Evolutionary conservation across 306 rosid species (phyloP).

Genomic region (Senna tora): DNA sequence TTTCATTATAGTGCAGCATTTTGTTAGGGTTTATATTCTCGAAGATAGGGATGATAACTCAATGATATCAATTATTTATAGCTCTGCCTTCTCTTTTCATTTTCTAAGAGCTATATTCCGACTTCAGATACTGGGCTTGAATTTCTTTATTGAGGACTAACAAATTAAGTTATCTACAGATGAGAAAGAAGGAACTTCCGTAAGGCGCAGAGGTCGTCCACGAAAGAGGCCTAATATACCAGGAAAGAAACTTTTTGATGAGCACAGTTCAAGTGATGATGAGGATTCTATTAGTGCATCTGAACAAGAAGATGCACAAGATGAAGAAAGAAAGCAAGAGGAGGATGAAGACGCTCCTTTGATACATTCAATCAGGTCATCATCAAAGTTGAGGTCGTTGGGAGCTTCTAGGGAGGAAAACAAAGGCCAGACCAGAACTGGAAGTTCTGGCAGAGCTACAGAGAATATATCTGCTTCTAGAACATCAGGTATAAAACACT

Average conservation of each 20-base stretch:
- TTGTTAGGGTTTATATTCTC: slow-evolving; percentile 1
- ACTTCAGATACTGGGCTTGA: slow-evolving; percentile 24
- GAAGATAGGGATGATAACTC: background rate
- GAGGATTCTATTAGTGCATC: slow-evolving; percentile 90
- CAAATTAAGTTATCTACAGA: slow-evolving; percentile 52
- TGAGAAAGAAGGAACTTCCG: slow-evolving; percentile 73
- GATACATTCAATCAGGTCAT: slow-evolving; percentile 72
- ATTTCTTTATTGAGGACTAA: slow-evolving; percentile 26
- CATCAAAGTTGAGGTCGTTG: slow-evolving; percentile 77
- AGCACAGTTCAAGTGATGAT: slow-evolving; percentile 78
- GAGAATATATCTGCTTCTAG: slow-evolving; percentile 60
- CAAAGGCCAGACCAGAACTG: slow-evolving; percentile 48
- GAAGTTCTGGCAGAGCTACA: slow-evolving; percentile 48
- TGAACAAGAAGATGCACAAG: slow-evolving; percentile 68
- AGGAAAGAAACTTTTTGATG: slow-evolving; percentile 90
- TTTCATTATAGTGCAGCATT: slow-evolving; percentile 13
- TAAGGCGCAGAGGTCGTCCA: slow-evolving; percentile 90
- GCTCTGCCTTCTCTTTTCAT: background rate
- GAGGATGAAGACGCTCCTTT: slow-evolving; percentile 83
- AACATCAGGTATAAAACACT: slow-evolving; percentile 52
- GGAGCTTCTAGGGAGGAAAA: slow-evolving; percentile 69
- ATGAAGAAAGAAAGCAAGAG: slow-evolving; percentile 62
- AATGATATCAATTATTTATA: background rate
- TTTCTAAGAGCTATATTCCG: background rate
- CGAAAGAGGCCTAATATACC: slow-evolving; percentile 65